Evolutionary conservation across 2,329 filamentous ascomycete genomes (phyloP), one percentile per base, ranked within the genome.

Genomic region (Penicillium brasilianum): DNA sequence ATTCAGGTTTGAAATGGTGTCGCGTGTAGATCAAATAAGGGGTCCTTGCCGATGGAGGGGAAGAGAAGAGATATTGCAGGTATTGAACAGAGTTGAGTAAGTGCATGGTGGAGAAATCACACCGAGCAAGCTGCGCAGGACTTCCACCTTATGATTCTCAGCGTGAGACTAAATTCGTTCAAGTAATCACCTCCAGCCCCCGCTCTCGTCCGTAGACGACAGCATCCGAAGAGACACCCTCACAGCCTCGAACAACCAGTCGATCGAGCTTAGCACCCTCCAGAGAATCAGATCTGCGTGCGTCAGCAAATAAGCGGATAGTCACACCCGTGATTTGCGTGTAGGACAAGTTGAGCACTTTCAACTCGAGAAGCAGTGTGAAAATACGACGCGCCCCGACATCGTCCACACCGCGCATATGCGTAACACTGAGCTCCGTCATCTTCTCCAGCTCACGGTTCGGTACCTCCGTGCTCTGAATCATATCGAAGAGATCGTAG

Each of bases 271-370:
- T 34, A 61, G 57, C 6, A 28, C 49, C 7, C 32, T 55, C 14
- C 16, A n/a, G 32, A 6, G 55, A 52, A 3, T 64, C 64, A 0
- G 65, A 60, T 0, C 25, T 28, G 10, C 61, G 63, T 2, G 66
- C 57, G 58, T 75, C 71, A 1, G 72, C 72, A 22, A 79, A 60
- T n/a, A 57, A 66, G 34, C 75, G 77, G 39, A 79, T 66, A 1
- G 72, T 67, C 16, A 69, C 61, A 0, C 77, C 77, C 5, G 74
- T 77, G 6, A 80, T 71, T 13, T 56, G 61, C 1, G 75, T 79
- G 39, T 66, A 65, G 0, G 74, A 74, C 9, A 80, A 25, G 62
- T 78, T 61, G 5, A 80, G 66, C 1, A 69, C 59, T 51, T 72
- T 75, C 16, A 80, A 53, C 1, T 71, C 67, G 0, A 67, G 65